A percentile compares a stretch with the other conserved stretches of the same genome.
phyloP scores from a whole-genome alignment of 2,329 filamentous ascomycete genomes.

The Thelonectria rubi region DNA sequence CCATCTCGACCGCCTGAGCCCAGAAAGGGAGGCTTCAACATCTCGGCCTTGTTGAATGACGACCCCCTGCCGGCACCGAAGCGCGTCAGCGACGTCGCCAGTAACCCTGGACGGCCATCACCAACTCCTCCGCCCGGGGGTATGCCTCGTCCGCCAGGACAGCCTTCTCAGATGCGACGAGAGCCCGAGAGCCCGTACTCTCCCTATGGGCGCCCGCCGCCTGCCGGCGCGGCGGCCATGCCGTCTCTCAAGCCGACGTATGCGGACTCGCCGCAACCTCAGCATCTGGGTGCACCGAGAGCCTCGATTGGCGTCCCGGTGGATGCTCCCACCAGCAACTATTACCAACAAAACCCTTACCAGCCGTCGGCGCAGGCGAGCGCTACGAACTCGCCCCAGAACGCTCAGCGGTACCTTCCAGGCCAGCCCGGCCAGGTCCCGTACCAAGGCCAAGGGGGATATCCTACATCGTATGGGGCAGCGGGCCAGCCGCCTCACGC shows the following conservation, averaged over 20 bases:
- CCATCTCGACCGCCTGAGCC: slow-evolving; percentile 56
- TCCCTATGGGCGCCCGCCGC: slow-evolving; percentile 52
- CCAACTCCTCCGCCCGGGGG: slow-evolving; percentile 60
- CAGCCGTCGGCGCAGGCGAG: slow-evolving; percentile 48
- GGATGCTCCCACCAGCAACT: slow-evolving; percentile 54
- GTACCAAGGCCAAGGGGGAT: slow-evolving; percentile 57
- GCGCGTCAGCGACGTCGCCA: slow-evolving; percentile 59
- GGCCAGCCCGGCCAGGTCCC: slow-evolving; percentile 49
- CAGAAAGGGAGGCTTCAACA: slow-evolving; percentile 69
- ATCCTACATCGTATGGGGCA: slow-evolving; percentile 53
- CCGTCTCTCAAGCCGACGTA: slow-evolving; percentile 64
- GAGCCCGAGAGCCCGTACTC: slow-evolving; percentile 60
- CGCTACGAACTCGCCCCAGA: slow-evolving; percentile 58
- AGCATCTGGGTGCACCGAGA: slow-evolving; percentile 56
- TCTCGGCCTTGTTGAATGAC: slow-evolving; percentile 71
- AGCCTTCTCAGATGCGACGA: slow-evolving; percentile 56
- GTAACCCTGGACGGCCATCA: slow-evolving; percentile 52
- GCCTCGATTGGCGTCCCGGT: slow-evolving; percentile 53
- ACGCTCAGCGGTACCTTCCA: slow-evolving; percentile 56
- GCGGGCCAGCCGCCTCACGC: slow-evolving; percentile 50
- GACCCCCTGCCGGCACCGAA: slow-evolving; percentile 63
- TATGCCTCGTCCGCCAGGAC: slow-evolving; percentile 53
- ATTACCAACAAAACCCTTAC: slow-evolving; percentile 55
- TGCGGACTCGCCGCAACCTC: slow-evolving; percentile 60
- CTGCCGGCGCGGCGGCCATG: slow-evolving; percentile 56